phyloP scores from a whole-genome alignment of 2,329 filamentous ascomycete species.

The Clonostachys sp. region DNA sequence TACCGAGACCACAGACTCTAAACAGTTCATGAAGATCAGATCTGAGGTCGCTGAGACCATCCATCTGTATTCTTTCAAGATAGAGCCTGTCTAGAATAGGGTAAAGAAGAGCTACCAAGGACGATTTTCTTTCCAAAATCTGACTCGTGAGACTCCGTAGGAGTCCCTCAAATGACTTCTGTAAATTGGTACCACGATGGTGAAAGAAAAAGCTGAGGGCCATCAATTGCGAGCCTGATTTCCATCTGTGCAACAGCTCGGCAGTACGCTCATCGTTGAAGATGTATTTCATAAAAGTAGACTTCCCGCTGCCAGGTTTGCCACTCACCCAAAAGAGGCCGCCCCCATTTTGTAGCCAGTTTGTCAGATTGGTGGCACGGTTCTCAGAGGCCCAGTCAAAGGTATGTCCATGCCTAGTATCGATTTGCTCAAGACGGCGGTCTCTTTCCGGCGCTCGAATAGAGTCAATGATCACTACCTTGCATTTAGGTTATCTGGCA shows the following conservation, averaged over 20 bases:
- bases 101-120: too few species aligned
- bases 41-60: too few species aligned
- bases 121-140: neutral
- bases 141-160: neutral
- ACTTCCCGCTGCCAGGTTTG: constrained; percentile 26
- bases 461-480: too few species aligned
- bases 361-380: neutral
- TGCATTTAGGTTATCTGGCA: too few species aligned
- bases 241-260: neutral
- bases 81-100: too few species aligned
- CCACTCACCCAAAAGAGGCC: constrained; percentile 8
- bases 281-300: constrained; percentile 28
- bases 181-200: neutral
- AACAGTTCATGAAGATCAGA: too few species aligned
- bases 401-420: neutral
- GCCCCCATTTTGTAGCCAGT: neutral
- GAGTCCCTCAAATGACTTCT: neutral
- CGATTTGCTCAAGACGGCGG: neutral
- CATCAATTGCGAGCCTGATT: neutral
- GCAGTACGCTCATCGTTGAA: neutral
- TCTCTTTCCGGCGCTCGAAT: too few species aligned
- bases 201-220: neutral
- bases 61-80: too few species aligned
- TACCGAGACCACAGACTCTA: too few species aligned
- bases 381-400: neutral